phyloP scores from a whole-genome alignment of 352 stramenopile species.

The Heterotrichella gracilis region DNA sequence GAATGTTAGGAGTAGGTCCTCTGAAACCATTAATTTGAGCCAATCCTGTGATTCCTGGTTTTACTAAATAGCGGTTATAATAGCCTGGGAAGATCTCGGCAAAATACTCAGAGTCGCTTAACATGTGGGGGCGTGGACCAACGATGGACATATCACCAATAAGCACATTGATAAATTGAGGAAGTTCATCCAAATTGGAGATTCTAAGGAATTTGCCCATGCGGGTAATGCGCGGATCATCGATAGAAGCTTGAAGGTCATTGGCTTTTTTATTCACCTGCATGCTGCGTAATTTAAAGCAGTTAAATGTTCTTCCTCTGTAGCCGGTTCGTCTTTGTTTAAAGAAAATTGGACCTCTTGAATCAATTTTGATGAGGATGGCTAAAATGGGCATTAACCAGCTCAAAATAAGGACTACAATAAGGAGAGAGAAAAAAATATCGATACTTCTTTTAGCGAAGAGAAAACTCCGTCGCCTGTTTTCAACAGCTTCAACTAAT shows the following conservation, averaged over 20 bases:
- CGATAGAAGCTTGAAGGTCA: background rate
- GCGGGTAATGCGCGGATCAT: background rate
- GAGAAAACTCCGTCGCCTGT: background rate
- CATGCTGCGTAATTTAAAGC: background rate
- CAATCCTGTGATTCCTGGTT: background rate
- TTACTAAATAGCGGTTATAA: background rate
- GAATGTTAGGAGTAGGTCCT: background rate
- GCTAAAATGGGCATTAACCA: background rate
- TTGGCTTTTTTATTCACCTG: background rate
- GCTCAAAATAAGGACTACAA: background rate
- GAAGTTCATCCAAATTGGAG: background rate
- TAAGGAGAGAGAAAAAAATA: background rate
- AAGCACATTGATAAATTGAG: slow-evolving; percentile 1
- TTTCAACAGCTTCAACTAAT: background rate
- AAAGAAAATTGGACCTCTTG: background rate
- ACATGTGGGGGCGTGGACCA: background rate
- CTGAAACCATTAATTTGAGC: slow-evolving; percentile 2
- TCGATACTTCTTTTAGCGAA: background rate
- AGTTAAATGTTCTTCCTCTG: background rate
- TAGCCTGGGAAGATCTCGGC: background rate
- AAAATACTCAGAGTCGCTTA: background rate
- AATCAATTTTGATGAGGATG: background rate
- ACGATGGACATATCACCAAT: background rate
- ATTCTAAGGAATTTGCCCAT: background rate
- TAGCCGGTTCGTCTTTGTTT: background rate